Evolutionary conservation across 208 protist genomes (phyloP), one percentile per base, ranked within the genome.

Genomic region (Crithidia fasciculata): DNA sequence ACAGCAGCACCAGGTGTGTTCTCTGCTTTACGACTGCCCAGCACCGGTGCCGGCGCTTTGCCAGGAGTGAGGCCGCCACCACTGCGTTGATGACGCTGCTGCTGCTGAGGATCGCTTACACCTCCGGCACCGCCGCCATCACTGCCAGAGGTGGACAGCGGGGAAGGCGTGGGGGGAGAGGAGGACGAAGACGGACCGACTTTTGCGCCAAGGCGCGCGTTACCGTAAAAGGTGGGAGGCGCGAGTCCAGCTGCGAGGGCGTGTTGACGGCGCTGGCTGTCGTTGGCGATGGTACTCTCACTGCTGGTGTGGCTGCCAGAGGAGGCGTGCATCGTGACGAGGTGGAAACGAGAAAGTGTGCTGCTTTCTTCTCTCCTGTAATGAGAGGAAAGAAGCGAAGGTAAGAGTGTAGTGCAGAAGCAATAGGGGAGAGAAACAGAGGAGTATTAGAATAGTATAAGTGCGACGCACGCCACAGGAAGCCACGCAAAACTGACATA

Each of bases 131-230:
- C 10, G 4, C 5, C 12, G 0, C 45, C 41, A 2, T 61, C 65
- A 41, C 74, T 79, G 40, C 39, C 68, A 12, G 74, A 73, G 0
- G 74, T 73, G 2, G 61, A 70, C 0, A 74, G 68, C 13, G 68
- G 59, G 0, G 74, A 74, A 0, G 74, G 68, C 5, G 74, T 80
- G 2, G 74, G 68, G 4, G 67, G 67, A 0, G 66, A 72, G 3
- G 67, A 74, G 8, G 61, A 74, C 8, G 74, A 57, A 2, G 65
- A 45, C 8, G 53, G 28, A 39, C 19, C 49, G 43, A 2, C 37
- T 13, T 8, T 8, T 49, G 45, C 28, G 1, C 28, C 28, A 28
- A 28, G 28, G 1, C 28, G 28, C 28, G 28, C 28, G 28, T 28
- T 28, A 28, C 28, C 28, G 28, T 28, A 28, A 28, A 28, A 28